Percentiles rank a stretch among this genome's conserved stretches.
Conservation (phyloP, 768 basidiomycete species). For the Hygrocybe coccinea region DNA sequence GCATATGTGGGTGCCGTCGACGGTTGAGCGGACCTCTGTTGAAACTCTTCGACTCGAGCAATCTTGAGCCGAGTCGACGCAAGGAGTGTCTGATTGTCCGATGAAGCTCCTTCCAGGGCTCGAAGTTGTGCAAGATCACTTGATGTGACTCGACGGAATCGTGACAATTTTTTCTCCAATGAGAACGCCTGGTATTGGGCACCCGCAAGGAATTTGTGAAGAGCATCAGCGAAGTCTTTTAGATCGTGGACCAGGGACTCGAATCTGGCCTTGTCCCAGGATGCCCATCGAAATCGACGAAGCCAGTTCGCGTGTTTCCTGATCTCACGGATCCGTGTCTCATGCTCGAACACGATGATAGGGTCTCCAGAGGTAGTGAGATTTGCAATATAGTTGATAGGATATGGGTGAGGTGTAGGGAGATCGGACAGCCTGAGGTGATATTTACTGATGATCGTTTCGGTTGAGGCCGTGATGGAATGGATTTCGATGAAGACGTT, state of each 20-base stretch:
- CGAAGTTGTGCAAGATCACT: background rate
- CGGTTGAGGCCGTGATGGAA: background rate
- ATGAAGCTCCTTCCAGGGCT: background rate
- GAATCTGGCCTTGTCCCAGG: background rate
- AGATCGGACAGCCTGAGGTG: background rate
- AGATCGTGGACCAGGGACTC: background rate
- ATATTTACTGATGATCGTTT: background rate
- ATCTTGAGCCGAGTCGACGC: background rate
- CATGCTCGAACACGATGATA: background rate
- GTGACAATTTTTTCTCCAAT: background rate
- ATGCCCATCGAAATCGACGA: background rate
- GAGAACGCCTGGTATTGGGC: background rate
- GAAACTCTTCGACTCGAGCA: background rate
- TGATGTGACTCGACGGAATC: background rate
- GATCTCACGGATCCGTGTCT: background rate
- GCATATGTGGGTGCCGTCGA: background rate
- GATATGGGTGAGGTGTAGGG: background rate
- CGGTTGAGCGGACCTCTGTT: background rate
- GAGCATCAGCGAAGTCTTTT: background rate
- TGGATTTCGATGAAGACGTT: background rate
- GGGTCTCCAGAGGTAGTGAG: background rate
- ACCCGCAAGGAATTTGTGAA: background rate
- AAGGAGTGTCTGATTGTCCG: background rate
- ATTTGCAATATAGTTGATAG: background rate
- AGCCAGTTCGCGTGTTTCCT: background rate